A percentile compares a stretch with the other conserved stretches of the same genome.
Evolutionary conservation across 495 filamentous ascomycete species (phyloP).

Genomic region (Lasiosphaeriaceae sp.): DNA sequence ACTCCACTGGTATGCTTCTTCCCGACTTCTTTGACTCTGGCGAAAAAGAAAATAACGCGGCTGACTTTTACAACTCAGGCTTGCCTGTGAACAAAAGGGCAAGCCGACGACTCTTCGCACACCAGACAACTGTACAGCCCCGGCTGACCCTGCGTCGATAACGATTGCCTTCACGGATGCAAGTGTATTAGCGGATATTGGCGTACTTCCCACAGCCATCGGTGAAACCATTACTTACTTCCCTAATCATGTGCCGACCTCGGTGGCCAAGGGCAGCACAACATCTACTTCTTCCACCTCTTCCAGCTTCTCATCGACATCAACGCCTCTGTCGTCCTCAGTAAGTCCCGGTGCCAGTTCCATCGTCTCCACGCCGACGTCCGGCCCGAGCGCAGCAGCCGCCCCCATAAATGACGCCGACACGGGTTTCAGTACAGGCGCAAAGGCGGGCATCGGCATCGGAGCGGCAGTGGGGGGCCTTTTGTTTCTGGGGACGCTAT

Average conservation of each 20-base stretch:
- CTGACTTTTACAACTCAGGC: slow-evolving; percentile 4
- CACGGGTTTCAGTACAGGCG: slow-evolving; percentile 10
- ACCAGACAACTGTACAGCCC: slow-evolving; percentile 21
- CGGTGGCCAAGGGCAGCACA: too few species aligned
- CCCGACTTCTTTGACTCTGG: too few species aligned
- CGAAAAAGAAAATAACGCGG: background rate
- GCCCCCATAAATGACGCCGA: background rate
- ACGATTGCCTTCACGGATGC: background rate
- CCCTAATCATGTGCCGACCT: background rate
- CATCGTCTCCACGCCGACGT: background rate
- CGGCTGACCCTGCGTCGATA: background rate
- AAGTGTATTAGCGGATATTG: background rate
- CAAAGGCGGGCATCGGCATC: slow-evolving; percentile 21
- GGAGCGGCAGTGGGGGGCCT: slow-evolving; percentile 11
- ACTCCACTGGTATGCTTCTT: slow-evolving; percentile 17
- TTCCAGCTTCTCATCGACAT: background rate
- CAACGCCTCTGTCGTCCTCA: background rate
- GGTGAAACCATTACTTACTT: background rate
- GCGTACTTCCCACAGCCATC: background rate
- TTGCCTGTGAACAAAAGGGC: slow-evolving; percentile 12
- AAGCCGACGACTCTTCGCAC: slow-evolving; percentile 5
- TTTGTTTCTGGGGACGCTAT: slow-evolving; percentile 13
- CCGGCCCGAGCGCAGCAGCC: background rate
- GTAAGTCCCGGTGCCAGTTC: background rate
- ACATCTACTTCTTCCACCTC: too few species aligned